Evolutionary conservation across 176 grass and related monocot species (phyloP).

Genomic region (Puya raimondii): DNA sequence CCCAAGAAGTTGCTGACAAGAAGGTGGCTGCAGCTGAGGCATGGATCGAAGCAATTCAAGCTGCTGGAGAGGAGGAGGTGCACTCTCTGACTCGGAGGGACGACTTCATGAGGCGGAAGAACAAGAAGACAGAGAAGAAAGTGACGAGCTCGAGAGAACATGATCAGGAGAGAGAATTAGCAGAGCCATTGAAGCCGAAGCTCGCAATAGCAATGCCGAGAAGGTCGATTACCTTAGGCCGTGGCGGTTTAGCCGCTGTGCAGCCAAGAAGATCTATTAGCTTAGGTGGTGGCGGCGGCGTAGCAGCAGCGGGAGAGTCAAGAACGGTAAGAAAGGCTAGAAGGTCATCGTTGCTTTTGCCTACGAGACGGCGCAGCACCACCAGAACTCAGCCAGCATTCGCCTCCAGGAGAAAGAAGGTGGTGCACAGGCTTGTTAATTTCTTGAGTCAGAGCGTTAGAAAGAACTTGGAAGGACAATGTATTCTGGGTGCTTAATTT

Average conservation of each 20-base stretch:
- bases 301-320: background rate
- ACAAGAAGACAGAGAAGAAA: background rate
- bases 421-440: background rate
- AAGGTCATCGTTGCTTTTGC: background rate
- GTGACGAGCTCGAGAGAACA: background rate
- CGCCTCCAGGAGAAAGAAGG: background rate
- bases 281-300: background rate
- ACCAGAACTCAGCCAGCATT: background rate
- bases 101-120: background rate
- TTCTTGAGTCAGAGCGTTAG: background rate
- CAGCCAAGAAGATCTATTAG: too few relatives aligned
- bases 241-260: too few relatives aligned
- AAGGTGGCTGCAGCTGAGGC: conserved; percentile 11
- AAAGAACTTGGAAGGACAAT: background rate
- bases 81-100: background rate
- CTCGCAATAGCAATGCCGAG: conserved; percentile 17
- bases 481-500: too few relatives aligned
- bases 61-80: background rate
- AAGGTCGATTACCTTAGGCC: background rate
- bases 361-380: background rate
- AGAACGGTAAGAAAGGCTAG: background rate
- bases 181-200: background rate
- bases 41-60: conserved; percentile 5
- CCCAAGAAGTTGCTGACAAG: conserved; percentile 10
- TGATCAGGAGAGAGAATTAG: background rate